Percentiles rank a stretch among this genome's conserved stretches.
These are phyloP conservation scores for Termitomyces sp. DNA, from an alignment of 768 basidiomycete genomes.

Conservation along the genomic window DNA sequence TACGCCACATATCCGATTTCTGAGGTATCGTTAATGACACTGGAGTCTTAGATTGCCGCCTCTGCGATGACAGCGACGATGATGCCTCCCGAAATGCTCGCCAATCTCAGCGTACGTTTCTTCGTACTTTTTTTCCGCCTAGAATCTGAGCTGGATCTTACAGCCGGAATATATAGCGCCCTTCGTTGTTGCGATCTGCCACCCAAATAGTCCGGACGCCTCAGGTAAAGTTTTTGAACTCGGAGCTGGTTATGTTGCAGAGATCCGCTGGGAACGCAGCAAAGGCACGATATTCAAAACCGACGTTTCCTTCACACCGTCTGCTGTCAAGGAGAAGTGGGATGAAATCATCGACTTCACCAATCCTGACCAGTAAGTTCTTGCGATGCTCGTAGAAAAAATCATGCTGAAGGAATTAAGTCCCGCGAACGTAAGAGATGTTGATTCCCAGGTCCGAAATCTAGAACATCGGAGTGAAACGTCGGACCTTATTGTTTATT, in stretches of 20 bases:
- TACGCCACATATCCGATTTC: constrained; percentile 27
- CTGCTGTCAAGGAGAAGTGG: constrained; percentile 88
- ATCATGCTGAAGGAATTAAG: constrained; percentile 30
- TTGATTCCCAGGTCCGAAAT: constrained; percentile 45
- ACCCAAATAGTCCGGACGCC: constrained; percentile 77
- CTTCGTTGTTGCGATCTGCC: constrained; percentile 81
- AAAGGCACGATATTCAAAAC: constrained; percentile 86
- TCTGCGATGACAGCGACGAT: constrained; percentile 94
- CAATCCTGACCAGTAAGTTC: constrained; percentile 59
- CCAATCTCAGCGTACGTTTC: constrained; percentile 65
- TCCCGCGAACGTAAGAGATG: constrained; percentile 59
- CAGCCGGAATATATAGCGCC: constrained; percentile 92
- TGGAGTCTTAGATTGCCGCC: constrained; percentile 68
- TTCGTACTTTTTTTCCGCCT: background rate
- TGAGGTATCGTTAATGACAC: background rate
- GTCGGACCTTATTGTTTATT: background rate
- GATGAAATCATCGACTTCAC: constrained; percentile 74
- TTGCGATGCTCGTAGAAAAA: background rate
- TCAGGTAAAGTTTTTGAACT: constrained; percentile 86
- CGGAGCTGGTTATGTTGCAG: constrained; percentile 88
- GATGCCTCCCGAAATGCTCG: constrained; percentile 92
- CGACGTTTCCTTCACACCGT: constrained; percentile 87
- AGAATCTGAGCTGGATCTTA: constrained; percentile 2
- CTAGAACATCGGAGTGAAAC: background rate
- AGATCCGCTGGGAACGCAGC: constrained; percentile 91